Base-by-base conservation (phyloP, 139 green algal genomes). In the Picochlorum sp. region DNA sequence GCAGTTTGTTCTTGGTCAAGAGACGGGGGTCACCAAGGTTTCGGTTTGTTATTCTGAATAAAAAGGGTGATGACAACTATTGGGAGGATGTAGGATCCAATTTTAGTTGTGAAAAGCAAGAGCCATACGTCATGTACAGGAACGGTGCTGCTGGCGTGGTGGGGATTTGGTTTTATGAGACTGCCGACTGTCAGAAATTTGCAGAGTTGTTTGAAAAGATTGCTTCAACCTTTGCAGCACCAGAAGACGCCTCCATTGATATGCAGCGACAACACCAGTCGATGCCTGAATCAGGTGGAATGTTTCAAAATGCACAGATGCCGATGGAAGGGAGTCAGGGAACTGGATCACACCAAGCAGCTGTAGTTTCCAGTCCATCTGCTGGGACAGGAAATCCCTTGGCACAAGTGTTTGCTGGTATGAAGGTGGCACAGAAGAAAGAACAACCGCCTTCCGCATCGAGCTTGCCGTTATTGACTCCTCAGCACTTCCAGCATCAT, bases 101-200 rank as follows among this genome's bases (percentile, higher is more conserved):
- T 4, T 80, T 95, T 28, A 71, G 88, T 26, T 89, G 85, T 49
- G 88, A 95, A 78, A 49, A 86, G 16, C 75, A 87, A 51, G 50
- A 75, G 15, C 88, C 86, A 1, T 95, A 95, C 69, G 63, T 95
- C 20, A 78, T 95, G 72, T 95, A 95, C 63, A 84, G 84, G 26
- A 90, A 91, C 44, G 72, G 73, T 8, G 71, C 73, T 28, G 68
- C 69, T 24, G 69, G 88, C 72, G 87, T 96, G 23, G 80, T 88
- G 21, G 89, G 89, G 24, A 86, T 96, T 24, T 96, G 89, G 89
- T 96, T 96, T 56, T 95, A 94, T 60, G 83, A 92, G 4, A 63
- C 81, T n/a, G 61, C 58, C 0, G 89, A 96, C 50, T 83, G 88
- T 51, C 55, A 88, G 4, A 70, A 78, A 8, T 68, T 95, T 8